Evolutionary conservation across 768 basidiomycete species (phyloP).

Genomic region (Tremella fuciformis): DNA sequence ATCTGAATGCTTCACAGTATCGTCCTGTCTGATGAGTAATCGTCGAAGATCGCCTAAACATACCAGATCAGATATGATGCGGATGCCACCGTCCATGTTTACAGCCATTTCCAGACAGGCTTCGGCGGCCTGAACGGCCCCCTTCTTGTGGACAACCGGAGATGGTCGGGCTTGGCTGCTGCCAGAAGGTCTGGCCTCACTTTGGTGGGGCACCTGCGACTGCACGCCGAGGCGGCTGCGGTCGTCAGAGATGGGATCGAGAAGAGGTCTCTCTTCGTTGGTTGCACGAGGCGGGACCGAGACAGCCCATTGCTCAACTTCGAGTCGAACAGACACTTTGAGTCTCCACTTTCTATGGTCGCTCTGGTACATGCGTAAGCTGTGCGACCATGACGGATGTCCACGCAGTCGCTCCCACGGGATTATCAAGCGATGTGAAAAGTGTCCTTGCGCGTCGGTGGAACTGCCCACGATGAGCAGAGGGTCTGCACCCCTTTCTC

Average conservation of each 20-base stretch:
- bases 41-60: slow-evolving; percentile 7
- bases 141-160: background rate
- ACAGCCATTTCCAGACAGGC: slow-evolving; percentile 21
- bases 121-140: background rate
- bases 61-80: slow-evolving; percentile 84
- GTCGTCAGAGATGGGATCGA: background rate
- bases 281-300: background rate
- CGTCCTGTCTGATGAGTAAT: slow-evolving; percentile 54
- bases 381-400: slow-evolving; percentile 57
- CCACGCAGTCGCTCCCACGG: slow-evolving; percentile 67
- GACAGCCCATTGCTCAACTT: background rate
- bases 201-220: too few relatives aligned
- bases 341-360: background rate
- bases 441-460: slow-evolving; percentile 70
- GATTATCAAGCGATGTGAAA: slow-evolving; percentile 63
- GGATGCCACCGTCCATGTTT: slow-evolving; percentile 52
- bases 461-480: slow-evolving; percentile 58
- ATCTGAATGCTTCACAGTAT: slow-evolving; percentile 79
- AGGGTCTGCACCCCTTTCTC: slow-evolving; percentile 53
- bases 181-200: background rate
- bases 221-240: too few relatives aligned
- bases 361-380: slow-evolving; percentile 6
- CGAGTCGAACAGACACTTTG: background rate
- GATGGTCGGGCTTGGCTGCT: background rate
- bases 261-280: background rate